These are phyloP conservation scores for Colletotrichum sp. DNA, from an alignment of 2,329 filamentous ascomycete species.

Conservation along the genomic window DNA sequence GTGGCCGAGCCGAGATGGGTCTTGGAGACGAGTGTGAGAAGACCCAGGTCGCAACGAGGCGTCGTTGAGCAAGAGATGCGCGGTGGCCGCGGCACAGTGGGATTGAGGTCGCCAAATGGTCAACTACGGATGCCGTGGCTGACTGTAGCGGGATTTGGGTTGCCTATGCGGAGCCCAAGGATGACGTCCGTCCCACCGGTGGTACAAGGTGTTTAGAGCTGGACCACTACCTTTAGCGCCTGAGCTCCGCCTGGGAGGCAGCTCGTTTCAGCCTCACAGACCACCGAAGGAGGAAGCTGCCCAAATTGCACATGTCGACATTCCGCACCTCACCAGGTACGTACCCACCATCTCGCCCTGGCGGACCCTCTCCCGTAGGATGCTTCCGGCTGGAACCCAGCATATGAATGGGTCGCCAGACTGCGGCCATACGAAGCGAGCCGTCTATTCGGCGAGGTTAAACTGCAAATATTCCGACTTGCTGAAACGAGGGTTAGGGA, in stretches of 20 bases:
- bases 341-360: background rate
- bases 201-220: background rate
- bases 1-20: background rate
- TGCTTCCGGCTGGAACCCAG: background rate
- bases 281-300: background rate
- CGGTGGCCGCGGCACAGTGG: background rate
- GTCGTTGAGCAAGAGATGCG: background rate
- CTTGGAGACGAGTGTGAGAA: background rate
- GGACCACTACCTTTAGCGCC: constrained; percentile 11
- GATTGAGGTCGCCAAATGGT: background rate
- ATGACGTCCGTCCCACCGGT: constrained; percentile 17
- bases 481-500: background rate
- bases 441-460: background rate
- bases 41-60: background rate
- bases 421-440: background rate
- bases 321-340: background rate
- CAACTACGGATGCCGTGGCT: constrained; percentile 4
- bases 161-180: constrained; percentile 6
- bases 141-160: constrained; percentile 12
- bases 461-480: background rate
- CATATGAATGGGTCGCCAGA: background rate
- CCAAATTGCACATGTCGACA: background rate
- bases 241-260: background rate
- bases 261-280: constrained; percentile 17
- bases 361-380: background rate